phyloP scores from a whole-genome alignment of 768 basidiomycete species.

The Mycena rosella region DNA sequence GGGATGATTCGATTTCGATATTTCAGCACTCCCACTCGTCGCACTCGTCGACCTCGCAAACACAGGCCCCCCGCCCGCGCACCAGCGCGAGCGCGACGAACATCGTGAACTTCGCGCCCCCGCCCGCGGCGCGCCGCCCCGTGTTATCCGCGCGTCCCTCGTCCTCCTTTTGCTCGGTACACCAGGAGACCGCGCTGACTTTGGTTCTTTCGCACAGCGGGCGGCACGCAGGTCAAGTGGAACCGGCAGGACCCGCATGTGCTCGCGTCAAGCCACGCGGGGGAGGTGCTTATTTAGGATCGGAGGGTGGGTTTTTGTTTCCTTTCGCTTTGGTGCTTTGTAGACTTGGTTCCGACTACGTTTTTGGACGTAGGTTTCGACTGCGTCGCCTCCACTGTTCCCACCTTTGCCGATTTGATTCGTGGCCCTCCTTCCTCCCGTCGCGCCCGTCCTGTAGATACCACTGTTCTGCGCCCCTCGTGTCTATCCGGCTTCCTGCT shows the following conservation, averaged over 20 bases:
- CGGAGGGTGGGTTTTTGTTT: slow-evolving; percentile 70
- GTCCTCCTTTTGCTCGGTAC: neutral
- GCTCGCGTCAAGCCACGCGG: slow-evolving; percentile 90
- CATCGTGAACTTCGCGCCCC: slow-evolving; percentile 24
- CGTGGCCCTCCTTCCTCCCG: no score
- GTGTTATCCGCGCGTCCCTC: no score
- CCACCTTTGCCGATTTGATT: no score
- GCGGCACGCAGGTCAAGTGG: slow-evolving; percentile 98
- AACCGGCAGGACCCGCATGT: slow-evolving; percentile 89
- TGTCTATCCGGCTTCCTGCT: no score
- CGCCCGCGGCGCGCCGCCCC: slow-evolving; percentile 9
- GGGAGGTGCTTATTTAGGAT: slow-evolving; percentile 95
- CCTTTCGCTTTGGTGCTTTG: no score
- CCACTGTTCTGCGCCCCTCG: no score
- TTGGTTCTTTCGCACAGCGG: slow-evolving; percentile 59
- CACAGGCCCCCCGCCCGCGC: slow-evolving; percentile 1
- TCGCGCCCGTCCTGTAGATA: no score
- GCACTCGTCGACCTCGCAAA: neutral
- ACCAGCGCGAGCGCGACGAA: slow-evolving; percentile 5
- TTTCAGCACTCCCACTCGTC: no score
- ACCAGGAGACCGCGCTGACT: neutral
- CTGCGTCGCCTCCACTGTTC: no score
- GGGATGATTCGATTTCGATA: no score
- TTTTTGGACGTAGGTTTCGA: no score
- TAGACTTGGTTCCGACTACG: no score